These are phyloP conservation scores for Calcarisporium arbuscula DNA, from an alignment of 2,329 filamentous ascomycete genomes.

Conservation along the genomic window DNA sequence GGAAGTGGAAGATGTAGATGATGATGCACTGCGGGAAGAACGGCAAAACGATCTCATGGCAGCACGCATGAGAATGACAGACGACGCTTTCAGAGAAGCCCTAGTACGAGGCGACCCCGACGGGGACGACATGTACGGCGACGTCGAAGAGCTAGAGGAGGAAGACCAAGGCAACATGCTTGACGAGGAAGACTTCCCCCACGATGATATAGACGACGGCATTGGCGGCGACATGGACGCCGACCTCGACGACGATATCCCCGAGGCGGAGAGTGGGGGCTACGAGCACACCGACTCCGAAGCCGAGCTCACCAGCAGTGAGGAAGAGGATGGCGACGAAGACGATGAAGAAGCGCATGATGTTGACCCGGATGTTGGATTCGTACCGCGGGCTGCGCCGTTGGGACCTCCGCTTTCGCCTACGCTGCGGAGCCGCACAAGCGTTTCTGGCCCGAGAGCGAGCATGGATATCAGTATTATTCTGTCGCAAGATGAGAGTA, in stretches of 20 bases:
- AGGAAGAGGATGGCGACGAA: constrained; percentile 20
- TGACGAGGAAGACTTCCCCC: constrained; percentile 54
- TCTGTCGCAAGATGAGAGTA: constrained; percentile 52
- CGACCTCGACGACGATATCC: constrained; percentile 67
- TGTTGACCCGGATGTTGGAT: constrained; percentile 27
- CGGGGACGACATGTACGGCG: constrained; percentile 44
- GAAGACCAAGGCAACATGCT: constrained; percentile 53
- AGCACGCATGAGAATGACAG: constrained; percentile 46
- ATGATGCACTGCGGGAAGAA: constrained; percentile 34
- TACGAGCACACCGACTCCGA: constrained; percentile 79
- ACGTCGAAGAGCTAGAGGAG: constrained; percentile 48
- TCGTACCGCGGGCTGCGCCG: constrained; percentile 26
- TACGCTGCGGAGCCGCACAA: constrained; percentile 24
- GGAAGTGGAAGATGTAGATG: constrained; percentile 30
- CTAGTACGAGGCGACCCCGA: constrained; percentile 44
- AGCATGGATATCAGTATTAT: constrained; percentile 54
- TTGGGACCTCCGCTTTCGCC: constrained; percentile 30
- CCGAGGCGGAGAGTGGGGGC: constrained; percentile 55
- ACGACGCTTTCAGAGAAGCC: constrained; percentile 57
- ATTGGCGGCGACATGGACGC: constrained; percentile 49
- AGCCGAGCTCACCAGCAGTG: constrained; percentile 50
- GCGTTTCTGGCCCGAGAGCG: constrained; percentile 24
- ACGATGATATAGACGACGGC: constrained; percentile 20
- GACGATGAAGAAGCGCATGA: constrained; percentile 15
- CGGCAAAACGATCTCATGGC: constrained; percentile 43